These are phyloP conservation scores for Pestalotiopsis sp. DNA, from an alignment of 2,329 filamentous ascomycete species.

Conservation along the genomic window DNA sequence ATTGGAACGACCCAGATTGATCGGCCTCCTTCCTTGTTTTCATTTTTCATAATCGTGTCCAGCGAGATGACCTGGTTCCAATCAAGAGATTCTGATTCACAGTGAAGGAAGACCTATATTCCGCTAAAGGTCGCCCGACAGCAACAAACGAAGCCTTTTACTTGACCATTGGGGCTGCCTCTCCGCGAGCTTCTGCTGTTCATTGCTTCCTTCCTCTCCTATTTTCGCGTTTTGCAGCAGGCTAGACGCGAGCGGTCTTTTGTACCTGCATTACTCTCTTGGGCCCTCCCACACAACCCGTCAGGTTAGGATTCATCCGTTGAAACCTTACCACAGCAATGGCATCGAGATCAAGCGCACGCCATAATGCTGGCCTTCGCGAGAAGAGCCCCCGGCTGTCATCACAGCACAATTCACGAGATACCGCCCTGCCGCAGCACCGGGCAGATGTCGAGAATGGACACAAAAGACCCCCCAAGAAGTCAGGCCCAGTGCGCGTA, in stretches of 20 bases:
- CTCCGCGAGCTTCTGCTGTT: too few species aligned
- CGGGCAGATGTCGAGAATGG: conserved; percentile 15
- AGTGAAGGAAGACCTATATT: neutral
- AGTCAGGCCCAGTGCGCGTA: conserved; percentile 28
- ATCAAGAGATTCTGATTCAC: conserved; percentile 3
- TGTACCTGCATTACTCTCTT: neutral
- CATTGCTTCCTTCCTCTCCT: too few species aligned
- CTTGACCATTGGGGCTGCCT: neutral
- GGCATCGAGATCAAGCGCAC: neutral
- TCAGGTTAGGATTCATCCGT: neutral
- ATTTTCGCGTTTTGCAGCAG: neutral
- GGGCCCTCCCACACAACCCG: neutral
- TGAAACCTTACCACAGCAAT: neutral
- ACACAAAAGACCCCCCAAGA: conserved; percentile 10
- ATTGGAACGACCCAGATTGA: neutral
- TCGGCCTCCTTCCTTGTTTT: conserved; percentile 6
- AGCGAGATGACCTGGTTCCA: conserved; percentile 9
- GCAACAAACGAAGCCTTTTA: neutral
- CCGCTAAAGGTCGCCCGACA: neutral
- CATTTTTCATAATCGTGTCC: neutral
- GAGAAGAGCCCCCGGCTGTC: conserved; percentile 15
- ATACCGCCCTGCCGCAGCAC: conserved; percentile 12
- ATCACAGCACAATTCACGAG: conserved; percentile 4
- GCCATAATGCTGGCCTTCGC: neutral
- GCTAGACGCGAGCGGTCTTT: neutral